Percentiles rank a stretch among this genome's conserved stretches.
Evolutionary conservation across 2,329 filamentous ascomycete species (phyloP).

Genomic region (Cladosporium sp.): DNA sequence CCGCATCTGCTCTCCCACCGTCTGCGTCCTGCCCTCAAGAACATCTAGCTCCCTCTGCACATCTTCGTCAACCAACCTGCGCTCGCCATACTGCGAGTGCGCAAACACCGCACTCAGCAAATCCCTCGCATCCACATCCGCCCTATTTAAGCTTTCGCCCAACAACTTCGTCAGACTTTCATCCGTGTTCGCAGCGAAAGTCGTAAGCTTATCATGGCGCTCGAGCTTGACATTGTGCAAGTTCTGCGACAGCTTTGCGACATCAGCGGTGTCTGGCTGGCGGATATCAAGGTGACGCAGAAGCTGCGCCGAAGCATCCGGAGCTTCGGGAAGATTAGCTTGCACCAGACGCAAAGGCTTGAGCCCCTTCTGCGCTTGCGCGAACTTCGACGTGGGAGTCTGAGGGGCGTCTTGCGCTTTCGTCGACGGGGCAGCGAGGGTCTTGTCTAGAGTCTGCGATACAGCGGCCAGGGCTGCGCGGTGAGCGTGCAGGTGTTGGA

Average conservation of each 20-base stretch:
- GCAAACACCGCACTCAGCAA: conserved; percentile 43
- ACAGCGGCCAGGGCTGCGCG: conserved; percentile 29
- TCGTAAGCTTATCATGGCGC: conserved; percentile 38
- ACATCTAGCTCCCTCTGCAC: conserved; percentile 37
- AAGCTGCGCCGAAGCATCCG: conserved; percentile 34
- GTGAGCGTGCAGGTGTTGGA: conserved; percentile 35
- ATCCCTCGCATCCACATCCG: conserved; percentile 41
- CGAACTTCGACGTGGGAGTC: background rate
- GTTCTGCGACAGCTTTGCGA: conserved; percentile 26
- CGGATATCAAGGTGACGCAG: conserved; percentile 36
- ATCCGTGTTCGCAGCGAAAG: conserved; percentile 40
- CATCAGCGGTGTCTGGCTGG: conserved; percentile 24
- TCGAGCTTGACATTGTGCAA: conserved; percentile 38
- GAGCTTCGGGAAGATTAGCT: conserved; percentile 34
- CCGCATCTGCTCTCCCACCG: conserved; percentile 41
- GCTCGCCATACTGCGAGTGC: conserved; percentile 32
- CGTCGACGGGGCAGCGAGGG: conserved; percentile 4
- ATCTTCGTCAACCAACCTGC: conserved; percentile 30
- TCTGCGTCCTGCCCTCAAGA: conserved; percentile 43
- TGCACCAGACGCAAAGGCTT: conserved; percentile 38
- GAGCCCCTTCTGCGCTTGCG: conserved; percentile 27
- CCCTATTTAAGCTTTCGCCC: conserved; percentile 40
- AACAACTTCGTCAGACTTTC: conserved; percentile 38
- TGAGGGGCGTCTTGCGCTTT: conserved; percentile 4
- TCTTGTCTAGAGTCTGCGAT: conserved; percentile 28